A percentile compares a stretch with the other conserved stretches of the same genome.
phyloP scores from a whole-genome alignment of 495 filamentous ascomycete genomes.

The Haplographium delicatum region DNA sequence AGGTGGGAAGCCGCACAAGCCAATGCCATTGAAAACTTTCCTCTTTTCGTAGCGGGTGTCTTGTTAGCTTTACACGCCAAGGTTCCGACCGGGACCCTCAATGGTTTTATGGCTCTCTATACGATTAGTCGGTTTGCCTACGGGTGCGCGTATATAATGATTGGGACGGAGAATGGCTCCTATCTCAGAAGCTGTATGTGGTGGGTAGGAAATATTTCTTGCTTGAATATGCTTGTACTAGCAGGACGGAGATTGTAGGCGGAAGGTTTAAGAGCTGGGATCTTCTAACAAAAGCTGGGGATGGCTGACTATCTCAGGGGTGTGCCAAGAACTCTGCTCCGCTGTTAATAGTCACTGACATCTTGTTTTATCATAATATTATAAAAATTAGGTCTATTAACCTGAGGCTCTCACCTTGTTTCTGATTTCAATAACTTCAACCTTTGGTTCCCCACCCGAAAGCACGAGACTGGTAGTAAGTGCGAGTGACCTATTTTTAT shows the following conservation, averaged over 20 bases:
- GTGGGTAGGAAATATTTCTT: slow-evolving; percentile 44
- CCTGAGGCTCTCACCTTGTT: too few relatives aligned
- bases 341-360: too few relatives aligned
- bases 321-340: too few relatives aligned
- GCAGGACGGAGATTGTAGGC: slow-evolving; percentile 19
- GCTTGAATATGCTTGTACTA: slow-evolving; percentile 27
- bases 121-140: slow-evolving; percentile 37
- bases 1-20: slow-evolving; percentile 42
- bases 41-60: slow-evolving; percentile 39
- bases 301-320: too few relatives aligned
- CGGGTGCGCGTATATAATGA: slow-evolving; percentile 35
- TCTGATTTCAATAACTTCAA: too few relatives aligned
- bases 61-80: slow-evolving; percentile 3
- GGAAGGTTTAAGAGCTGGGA: too few relatives aligned
- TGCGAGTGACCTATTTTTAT: too few relatives aligned
- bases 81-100: slow-evolving; percentile 28
- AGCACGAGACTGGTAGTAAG: too few relatives aligned
- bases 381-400: too few relatives aligned
- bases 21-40: slow-evolving; percentile 44
- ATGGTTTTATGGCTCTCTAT: slow-evolving; percentile 40
- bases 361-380: too few relatives aligned
- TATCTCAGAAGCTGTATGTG: slow-evolving; percentile 38
- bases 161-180: slow-evolving; percentile 31
- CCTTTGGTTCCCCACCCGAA: too few relatives aligned
- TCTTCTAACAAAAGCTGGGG: too few relatives aligned